Conservation (phyloP, 1,139 yeast genomes). For the Yamadazyma diospyri region DNA sequence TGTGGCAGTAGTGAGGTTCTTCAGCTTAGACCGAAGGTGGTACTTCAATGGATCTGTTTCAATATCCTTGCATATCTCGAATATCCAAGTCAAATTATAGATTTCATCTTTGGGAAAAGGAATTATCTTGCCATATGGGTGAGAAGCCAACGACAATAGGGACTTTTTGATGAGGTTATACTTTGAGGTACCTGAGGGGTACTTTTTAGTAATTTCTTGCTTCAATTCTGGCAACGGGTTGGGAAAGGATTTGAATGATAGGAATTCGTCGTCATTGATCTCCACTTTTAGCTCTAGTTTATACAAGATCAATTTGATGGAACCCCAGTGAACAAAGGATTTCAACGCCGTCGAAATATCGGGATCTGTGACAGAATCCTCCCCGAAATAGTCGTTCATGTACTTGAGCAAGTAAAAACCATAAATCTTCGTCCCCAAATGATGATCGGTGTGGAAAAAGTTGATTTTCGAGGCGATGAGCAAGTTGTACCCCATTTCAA, state of each 20-base stretch:
- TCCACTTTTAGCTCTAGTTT: constrained; percentile 38
- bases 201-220: constrained; percentile 40
- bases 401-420: constrained; percentile 42
- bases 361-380: constrained; percentile 35
- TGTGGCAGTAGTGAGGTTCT: constrained; percentile 35
- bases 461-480: constrained; percentile 48
- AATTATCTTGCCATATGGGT: constrained; percentile 21
- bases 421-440: constrained; percentile 47
- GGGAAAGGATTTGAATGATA: constrained; percentile 38
- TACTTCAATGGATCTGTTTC: constrained; percentile 47
- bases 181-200: constrained; percentile 55
- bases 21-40: constrained; percentile 44
- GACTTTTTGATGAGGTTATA: constrained; percentile 42
- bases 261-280: constrained; percentile 26
- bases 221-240: constrained; percentile 40
- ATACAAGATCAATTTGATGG: constrained; percentile 46
- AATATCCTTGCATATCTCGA: constrained; percentile 42
- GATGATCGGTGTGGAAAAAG: constrained; percentile 57
- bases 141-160: constrained; percentile 21
- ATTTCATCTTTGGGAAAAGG: constrained; percentile 21
- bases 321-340: constrained; percentile 57
- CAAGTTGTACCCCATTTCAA: constrained; percentile 41
- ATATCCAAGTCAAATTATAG: constrained; percentile 34
- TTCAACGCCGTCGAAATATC: constrained; percentile 49
- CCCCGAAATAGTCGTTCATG: constrained; percentile 40